Conservation (phyloP, 2,329 filamentous ascomycete species). For the Trichophyton schoenleinii region DNA sequence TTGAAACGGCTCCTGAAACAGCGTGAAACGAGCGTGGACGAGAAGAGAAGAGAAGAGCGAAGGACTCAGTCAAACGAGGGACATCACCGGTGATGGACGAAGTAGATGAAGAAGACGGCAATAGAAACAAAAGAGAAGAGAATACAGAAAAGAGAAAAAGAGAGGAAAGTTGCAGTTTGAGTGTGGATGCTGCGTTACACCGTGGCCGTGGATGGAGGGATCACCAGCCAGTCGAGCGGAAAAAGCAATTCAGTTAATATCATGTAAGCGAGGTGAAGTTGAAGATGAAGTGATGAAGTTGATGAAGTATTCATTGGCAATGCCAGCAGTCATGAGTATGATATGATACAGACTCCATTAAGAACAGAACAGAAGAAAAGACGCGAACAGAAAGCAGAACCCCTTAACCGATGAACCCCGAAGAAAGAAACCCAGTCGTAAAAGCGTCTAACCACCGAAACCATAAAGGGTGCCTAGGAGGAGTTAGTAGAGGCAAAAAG, state of each 20-base stretch:
- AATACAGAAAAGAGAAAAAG: not conserved
- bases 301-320: too few relatives aligned
- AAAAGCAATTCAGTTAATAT: too few relatives aligned
- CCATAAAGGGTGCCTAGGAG: conserved; percentile 55
- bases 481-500: conserved; percentile 24
- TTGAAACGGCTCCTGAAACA: not conserved
- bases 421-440: not conserved
- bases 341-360: not conserved
- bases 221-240: too few relatives aligned
- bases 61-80: not conserved
- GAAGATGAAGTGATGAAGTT: too few relatives aligned
- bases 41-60: not conserved
- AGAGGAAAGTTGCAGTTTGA: not conserved
- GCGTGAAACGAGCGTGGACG: not conserved
- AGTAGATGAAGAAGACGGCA: not conserved
- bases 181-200: not conserved
- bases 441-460: conserved; percentile 62
- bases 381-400: conserved; percentile 7
- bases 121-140: not conserved
- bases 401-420: conserved; percentile 2
- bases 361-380: not conserved
- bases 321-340: not conserved
- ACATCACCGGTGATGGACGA: not conserved
- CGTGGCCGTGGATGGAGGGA: not conserved
- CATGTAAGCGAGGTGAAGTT: too few relatives aligned